Base-by-base conservation (phyloP, 306 rosid genomes). In the Gillenia trifoliata region DNA sequence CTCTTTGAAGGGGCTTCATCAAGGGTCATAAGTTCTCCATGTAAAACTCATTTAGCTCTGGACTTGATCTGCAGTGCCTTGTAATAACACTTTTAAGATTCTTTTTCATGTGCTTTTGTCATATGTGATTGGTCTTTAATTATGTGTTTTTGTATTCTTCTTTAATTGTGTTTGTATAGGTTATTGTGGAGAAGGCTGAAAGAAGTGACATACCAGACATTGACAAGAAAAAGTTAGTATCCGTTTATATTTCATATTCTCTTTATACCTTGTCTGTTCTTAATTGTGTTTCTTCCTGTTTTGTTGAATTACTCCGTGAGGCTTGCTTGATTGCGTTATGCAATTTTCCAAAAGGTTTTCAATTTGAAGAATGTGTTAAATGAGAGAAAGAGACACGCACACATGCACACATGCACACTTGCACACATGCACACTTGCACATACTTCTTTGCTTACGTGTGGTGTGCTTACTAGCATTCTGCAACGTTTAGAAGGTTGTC, bases 101-200 rank as follows among this genome's bases (percentile, higher is more conserved):
- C 30, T 34, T 56, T 0, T 16, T 23, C 26, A 15, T 22, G 0
- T 23, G 34, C 11, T 23, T 15, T 30, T 59, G 13, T 9, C 50
- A 2, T 67, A 13, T 64, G 12, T 47, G 10, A 3, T 11, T 65
- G 11, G 25, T 31, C 5, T 70, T 55, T 57, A 36, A 7, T 15
- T 63, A 20, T 64, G 29, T 31, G 4, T 25, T 20, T 40, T 69
- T 9, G 64, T 77, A 50, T 29, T 43, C 57, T 77, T 40, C 73
- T n/a, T 77, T 75, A 72, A 73, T 23, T 57, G 69, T 78, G 65
- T 36, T 60, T 20, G 36, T 65, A 66, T 76, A 89, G 97, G 96
- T 92, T 63, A 92, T 92, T 76, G 97, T 92, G 80, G 97, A 92
- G 86, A 89, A 85, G 82, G 97, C 96, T 38, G 93, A 89, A 79